A percentile compares a stretch with the other conserved stretches of the same genome.
Evolutionary conservation across 805 yeast species (phyloP).

Genomic region (Diddensiella transvaalensis): DNA sequence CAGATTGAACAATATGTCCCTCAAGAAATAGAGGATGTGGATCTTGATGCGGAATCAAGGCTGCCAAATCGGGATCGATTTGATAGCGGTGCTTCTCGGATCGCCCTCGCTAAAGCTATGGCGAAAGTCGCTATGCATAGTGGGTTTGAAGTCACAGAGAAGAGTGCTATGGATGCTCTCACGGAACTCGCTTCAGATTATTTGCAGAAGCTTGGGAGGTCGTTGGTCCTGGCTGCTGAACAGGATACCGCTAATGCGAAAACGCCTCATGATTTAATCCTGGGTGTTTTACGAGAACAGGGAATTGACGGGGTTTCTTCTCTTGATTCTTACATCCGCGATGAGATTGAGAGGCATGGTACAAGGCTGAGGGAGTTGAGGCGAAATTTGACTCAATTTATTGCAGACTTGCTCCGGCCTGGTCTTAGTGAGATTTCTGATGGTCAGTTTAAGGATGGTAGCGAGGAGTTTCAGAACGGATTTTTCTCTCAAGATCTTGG

Average conservation of each 20-base stretch:
- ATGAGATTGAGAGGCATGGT: slow-evolving; percentile 66
- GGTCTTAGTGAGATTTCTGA: slow-evolving; percentile 62
- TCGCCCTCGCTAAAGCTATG: slow-evolving; percentile 63
- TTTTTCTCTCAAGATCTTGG: slow-evolving; percentile 92
- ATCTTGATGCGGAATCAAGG: slow-evolving; percentile 79
- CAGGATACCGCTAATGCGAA: slow-evolving; percentile 36
- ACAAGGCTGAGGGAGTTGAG: slow-evolving; percentile 67
- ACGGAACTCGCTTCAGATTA: slow-evolving; percentile 83
- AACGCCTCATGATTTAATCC: slow-evolving; percentile 44
- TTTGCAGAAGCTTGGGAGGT: slow-evolving; percentile 65
- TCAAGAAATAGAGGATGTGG: slow-evolving; percentile 57
- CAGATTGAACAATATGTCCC: slow-evolving; percentile 69
- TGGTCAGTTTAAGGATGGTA: slow-evolving; percentile 76
- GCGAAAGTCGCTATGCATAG: slow-evolving; percentile 83
- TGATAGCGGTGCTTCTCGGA: slow-evolving; percentile 57
- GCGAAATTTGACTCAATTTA: slow-evolving; percentile 59
- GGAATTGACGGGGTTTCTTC: slow-evolving; percentile 74
- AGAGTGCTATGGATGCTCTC: slow-evolving; percentile 69
- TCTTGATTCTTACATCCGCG: slow-evolving; percentile 67
- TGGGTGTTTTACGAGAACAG: slow-evolving; percentile 70
- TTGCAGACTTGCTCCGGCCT: slow-evolving; percentile 82
- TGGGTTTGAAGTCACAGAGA: slow-evolving; percentile 84
- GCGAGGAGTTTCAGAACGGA: slow-evolving; percentile 92
- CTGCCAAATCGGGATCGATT: slow-evolving; percentile 63
- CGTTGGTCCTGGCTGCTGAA: slow-evolving; percentile 70